Conservation (phyloP, 2,329 filamentous ascomycete genomes). For the Colletotrichum sublineola region DNA sequence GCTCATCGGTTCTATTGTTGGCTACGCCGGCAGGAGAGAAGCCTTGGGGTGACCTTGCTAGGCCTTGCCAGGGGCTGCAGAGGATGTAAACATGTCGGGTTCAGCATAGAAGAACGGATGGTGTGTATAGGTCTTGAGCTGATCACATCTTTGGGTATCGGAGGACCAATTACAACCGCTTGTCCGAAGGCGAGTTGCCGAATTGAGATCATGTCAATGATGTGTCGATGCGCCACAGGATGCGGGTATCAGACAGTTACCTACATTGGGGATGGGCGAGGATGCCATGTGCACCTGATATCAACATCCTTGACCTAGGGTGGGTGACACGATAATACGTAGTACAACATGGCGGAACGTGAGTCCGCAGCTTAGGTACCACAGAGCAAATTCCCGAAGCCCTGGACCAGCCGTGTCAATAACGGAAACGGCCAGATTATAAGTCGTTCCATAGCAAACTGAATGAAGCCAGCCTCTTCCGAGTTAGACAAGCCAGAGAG, state of each 20-base stretch:
- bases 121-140: slow-evolving; percentile 19
- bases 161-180: background rate
- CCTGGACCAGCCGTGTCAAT: slow-evolving; percentile 20
- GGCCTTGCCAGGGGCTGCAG: background rate
- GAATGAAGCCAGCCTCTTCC: background rate
- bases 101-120: slow-evolving; percentile 23
- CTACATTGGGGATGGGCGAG: background rate
- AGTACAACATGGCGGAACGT: background rate
- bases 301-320: background rate
- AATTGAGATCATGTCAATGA: background rate
- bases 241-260: slow-evolving; percentile 3
- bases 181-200: background rate
- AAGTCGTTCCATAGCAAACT: background rate
- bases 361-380: background rate
- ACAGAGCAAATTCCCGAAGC: background rate
- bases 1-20: slow-evolving; percentile 6
- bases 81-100: slow-evolving; percentile 21
- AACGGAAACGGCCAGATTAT: background rate
- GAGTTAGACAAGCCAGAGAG: background rate
- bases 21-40: background rate
- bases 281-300: background rate
- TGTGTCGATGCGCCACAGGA: background rate
- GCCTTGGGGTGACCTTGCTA: background rate
- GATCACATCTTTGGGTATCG: slow-evolving; percentile 11
- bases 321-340: slow-evolving; percentile 4